Evolutionary conservation across 2,329 filamentous ascomycete genomes (phyloP).

Genomic region (Stagonosporopsis cucurbitacearum): DNA sequence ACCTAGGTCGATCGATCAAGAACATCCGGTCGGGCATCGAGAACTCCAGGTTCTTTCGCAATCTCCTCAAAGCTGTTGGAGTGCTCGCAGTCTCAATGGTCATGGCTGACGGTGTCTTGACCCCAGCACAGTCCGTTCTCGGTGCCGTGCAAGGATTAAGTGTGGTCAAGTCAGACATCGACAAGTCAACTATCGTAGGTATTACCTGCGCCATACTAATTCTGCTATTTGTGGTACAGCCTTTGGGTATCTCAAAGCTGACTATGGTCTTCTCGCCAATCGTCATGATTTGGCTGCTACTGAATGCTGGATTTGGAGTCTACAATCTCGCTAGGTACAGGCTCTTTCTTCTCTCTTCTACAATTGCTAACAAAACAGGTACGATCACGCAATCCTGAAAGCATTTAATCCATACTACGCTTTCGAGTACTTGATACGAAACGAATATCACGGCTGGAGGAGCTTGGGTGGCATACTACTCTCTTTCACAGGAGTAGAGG

Average conservation of each 20-base stretch:
- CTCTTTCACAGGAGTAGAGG: slow-evolving; percentile 78
- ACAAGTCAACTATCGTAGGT: slow-evolving; percentile 65
- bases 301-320: slow-evolving; percentile 69
- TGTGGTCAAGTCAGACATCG: slow-evolving; percentile 65
- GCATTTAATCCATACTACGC: slow-evolving; percentile 65
- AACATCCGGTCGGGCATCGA: slow-evolving; percentile 65
- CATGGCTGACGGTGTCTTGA: slow-evolving; percentile 70
- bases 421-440: slow-evolving; percentile 65
- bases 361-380: slow-evolving; percentile 24
- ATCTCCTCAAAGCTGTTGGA: slow-evolving; percentile 65
- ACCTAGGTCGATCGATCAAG: slow-evolving; percentile 61
- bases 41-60: slow-evolving; percentile 59
- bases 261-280: slow-evolving; percentile 69
- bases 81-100: slow-evolving; percentile 73
- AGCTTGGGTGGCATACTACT: slow-evolving; percentile 74
- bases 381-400: slow-evolving; percentile 58
- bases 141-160: slow-evolving; percentile 69
- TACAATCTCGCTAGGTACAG: slow-evolving; percentile 53
- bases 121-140: slow-evolving; percentile 72
- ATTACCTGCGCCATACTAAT: slow-evolving; percentile 70
- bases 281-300: slow-evolving; percentile 70
- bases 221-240: slow-evolving; percentile 68
- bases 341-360: background rate
- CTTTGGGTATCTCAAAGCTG: slow-evolving; percentile 68
- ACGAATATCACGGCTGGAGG: slow-evolving; percentile 67